A percentile compares a stretch with the other conserved stretches of the same genome.
Conservation (phyloP, 2,329 filamentous ascomycete genomes). For the Ilyonectria mors-panacis region DNA sequence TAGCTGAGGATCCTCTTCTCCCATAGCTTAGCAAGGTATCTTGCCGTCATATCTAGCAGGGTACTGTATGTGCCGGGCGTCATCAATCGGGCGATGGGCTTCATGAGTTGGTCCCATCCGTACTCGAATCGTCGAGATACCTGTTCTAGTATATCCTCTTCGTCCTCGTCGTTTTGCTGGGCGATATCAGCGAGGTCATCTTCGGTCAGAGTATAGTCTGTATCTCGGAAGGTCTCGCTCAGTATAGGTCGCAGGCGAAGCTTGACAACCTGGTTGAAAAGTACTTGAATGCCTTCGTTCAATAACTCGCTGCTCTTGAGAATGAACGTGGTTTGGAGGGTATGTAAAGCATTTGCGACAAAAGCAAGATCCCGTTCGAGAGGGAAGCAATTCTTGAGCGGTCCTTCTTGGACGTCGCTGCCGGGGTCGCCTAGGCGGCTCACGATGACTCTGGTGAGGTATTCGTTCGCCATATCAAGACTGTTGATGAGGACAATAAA, state of each 20-base stretch:
- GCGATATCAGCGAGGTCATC: conserved; percentile 72
- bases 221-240: conserved; percentile 90
- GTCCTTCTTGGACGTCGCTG: conserved; percentile 55
- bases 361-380: conserved; percentile 82
- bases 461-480: conserved; percentile 92
- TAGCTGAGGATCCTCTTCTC: conserved; percentile 91
- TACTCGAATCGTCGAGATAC: conserved; percentile 86
- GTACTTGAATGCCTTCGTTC: conserved; percentile 85
- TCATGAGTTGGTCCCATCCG: conserved; percentile 88
- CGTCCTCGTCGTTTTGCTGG: conserved; percentile 67
- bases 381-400: conserved; percentile 79
- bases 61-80: conserved; percentile 82
- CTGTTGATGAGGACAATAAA: conserved; percentile 98
- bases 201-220: conserved; percentile 83
- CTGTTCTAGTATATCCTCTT: conserved; percentile 72
- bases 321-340: conserved; percentile 80
- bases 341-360: conserved; percentile 77
- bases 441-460: conserved; percentile 87
- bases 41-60: conserved; percentile 81
- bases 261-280: conserved; percentile 91
- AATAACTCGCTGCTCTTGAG: conserved; percentile 86
- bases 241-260: conserved; percentile 87
- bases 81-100: conserved; percentile 87
- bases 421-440: conserved; percentile 69
- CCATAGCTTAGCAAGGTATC: conserved; percentile 82